Evolutionary conservation across 345 rosid species (phyloP).

Genomic region (Rhodamnia rubescens): DNA sequence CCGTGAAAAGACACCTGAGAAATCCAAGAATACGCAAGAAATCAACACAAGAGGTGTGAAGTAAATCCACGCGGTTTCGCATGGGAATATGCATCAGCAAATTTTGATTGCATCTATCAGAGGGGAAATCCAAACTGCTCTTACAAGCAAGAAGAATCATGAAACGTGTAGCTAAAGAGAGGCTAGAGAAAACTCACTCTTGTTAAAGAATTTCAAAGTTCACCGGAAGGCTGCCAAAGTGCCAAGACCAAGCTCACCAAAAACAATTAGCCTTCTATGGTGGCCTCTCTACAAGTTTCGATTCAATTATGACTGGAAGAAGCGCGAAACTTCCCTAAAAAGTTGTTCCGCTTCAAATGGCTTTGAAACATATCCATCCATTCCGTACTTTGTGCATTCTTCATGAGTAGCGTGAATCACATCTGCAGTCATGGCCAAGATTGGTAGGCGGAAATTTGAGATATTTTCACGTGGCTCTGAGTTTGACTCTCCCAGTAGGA

Average conservation of each 20-base stretch:
- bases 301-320: slow-evolving; percentile 23
- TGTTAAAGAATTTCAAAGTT: background rate
- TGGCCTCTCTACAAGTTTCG: slow-evolving; percentile 2
- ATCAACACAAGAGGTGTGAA: background rate
- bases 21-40: background rate
- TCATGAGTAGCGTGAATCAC: slow-evolving; percentile 85
- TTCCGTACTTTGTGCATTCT: slow-evolving; percentile 48
- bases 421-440: slow-evolving; percentile 97
- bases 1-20: background rate
- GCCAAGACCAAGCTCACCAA: background rate
- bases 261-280: background rate
- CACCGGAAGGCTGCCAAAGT: background rate
- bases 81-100: background rate
- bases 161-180: background rate
- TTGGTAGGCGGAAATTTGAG: slow-evolving; percentile 45
- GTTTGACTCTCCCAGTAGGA: slow-evolving; percentile 21
- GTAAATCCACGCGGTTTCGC: background rate
- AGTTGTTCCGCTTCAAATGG: slow-evolving; percentile 90
- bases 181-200: background rate
- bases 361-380: slow-evolving; percentile 93
- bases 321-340: slow-evolving; percentile 64
- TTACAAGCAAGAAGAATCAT: background rate
- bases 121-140: background rate
- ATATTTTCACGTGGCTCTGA: slow-evolving; percentile 17
- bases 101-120: background rate